These are phyloP conservation scores for Colletotrichum higginsianum DNA, from an alignment of 2,329 filamentous ascomycete species.

Conservation along the genomic window DNA sequence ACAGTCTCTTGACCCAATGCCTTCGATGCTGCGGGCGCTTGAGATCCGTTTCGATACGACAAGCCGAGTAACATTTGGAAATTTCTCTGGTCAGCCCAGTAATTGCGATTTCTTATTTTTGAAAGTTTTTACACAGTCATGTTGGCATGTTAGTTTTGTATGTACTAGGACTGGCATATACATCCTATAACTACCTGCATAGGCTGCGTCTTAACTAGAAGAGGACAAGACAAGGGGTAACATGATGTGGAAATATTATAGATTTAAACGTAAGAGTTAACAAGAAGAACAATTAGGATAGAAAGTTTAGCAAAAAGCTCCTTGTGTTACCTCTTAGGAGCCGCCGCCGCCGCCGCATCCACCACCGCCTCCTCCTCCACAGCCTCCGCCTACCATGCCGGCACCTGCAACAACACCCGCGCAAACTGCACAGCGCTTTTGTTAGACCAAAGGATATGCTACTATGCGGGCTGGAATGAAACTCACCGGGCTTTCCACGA, in stretches of 20 bases:
- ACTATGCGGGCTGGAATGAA: too few relatives aligned
- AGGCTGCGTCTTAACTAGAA: accelerated
- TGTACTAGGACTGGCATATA: too few relatives aligned
- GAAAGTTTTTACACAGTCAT: too few relatives aligned
- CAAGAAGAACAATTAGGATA: background rate
- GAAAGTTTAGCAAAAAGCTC: too few relatives aligned
- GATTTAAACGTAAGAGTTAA: too few relatives aligned
- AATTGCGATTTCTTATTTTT: too few relatives aligned
- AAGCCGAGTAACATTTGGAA: background rate
- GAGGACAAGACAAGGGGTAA: too few relatives aligned
- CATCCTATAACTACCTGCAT: accelerated
- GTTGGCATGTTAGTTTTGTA: too few relatives aligned
- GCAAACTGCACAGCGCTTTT: background rate
- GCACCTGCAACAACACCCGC: background rate
- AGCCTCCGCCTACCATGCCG: background rate
- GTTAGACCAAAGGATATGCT: background rate
- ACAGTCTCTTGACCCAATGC: constrained; percentile 3
- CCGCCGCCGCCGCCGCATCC: constrained; percentile 26
- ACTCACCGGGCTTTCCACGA: background rate
- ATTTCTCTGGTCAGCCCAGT: background rate
- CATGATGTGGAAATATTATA: background rate
- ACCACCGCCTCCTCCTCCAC: constrained; percentile 14
- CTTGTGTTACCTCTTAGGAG: background rate
- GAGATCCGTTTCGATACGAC: constrained; percentile 7
- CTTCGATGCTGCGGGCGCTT: constrained; percentile 6